Evolutionary conservation across 192 early-diverging fungal genomes (phyloP), one percentile per base, ranked within the genome.

Genomic region (Coemansia aciculifera): DNA sequence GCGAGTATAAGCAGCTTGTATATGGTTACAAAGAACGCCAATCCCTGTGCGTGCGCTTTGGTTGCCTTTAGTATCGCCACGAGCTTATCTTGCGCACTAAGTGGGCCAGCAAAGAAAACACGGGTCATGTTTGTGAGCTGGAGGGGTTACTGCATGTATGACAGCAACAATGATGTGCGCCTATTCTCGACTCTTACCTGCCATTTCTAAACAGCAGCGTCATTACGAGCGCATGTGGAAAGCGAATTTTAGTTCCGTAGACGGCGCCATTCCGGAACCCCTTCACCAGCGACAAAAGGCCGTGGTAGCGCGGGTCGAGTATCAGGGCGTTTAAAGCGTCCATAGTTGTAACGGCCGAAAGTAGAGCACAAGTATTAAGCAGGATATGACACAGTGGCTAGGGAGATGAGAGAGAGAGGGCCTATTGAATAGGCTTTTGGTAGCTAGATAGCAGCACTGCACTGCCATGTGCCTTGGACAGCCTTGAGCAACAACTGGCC

Each of bases 141-240:
- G n/a, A 19, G 9, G 39, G 39, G 39, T 40, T n/a, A 32, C 23
- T 31, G 27, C 46, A 21, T 21, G 19, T 2, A 48, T 48, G 19
- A 5, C 46, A 13, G 11, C 27, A 31, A 17, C 11, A 40, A n/a
- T 46, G 62, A n/a, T 9, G 39, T 15, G 39, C 19, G 38, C 17
- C 3, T 7, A 48, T 29, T 19, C 2, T 61, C 67, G 5, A 21
- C 40, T 23, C 83, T 68, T 85, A 94, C 92, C 88, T 91, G 61
- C 91, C 91, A n/a, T 80, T 76, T 29, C 94, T 87, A 84, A 98
- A 98, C 65, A 98, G 79, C 61, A 98, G 81, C 8, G 96, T 95
- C 96, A 98, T 98, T 62, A 98, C 94, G 0, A 98, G 77, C 17
- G 95, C 95, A 77, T 98, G 95, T n/a, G 95, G 95, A 67, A 97